Percentiles rank a stretch among this genome's conserved stretches.
Evolutionary conservation across 2,329 filamentous ascomycete genomes (phyloP).

Genomic region (Pyrenophora teres): DNA sequence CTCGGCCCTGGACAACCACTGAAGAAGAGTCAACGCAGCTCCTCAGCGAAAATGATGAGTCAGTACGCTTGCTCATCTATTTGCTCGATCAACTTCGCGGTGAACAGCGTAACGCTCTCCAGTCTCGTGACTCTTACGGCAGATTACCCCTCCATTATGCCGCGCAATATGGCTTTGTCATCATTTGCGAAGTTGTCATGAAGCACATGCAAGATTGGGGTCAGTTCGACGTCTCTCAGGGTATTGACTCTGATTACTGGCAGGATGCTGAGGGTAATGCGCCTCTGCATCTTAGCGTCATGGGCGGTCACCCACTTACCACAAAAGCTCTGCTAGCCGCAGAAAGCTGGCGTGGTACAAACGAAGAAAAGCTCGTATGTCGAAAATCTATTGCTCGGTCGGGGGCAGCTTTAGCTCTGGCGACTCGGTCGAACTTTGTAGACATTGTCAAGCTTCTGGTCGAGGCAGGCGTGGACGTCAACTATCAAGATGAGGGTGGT

Average conservation of each 20-base stretch:
- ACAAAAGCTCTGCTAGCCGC: constrained; percentile 80
- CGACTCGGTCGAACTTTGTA: constrained; percentile 84
- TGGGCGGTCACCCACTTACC: constrained; percentile 86
- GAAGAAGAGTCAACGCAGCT: constrained; percentile 67
- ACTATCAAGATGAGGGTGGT: constrained; percentile 86
- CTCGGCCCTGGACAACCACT: constrained; percentile 65
- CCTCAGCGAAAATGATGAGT: constrained; percentile 71
- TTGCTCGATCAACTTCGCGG: constrained; percentile 70
- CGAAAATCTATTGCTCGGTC: constrained; percentile 78
- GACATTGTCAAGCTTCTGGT: constrained; percentile 86
- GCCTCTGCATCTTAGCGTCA: constrained; percentile 88
- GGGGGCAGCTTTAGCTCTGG: constrained; percentile 83
- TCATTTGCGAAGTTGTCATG: constrained; percentile 87
- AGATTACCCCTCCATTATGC: constrained; percentile 90
- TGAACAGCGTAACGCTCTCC: constrained; percentile 70
- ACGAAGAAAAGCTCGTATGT: constrained; percentile 65
- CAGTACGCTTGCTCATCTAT: constrained; percentile 68
- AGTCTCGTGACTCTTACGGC: constrained; percentile 75
- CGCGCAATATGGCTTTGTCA: constrained; percentile 90
- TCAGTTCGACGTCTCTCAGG: constrained; percentile 80
- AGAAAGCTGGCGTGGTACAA: constrained; percentile 73
- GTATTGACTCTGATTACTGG: constrained; percentile 86
- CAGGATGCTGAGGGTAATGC: constrained; percentile 91
- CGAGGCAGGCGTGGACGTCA: constrained; percentile 87
- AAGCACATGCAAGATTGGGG: constrained; percentile 87